phyloP scores from a whole-genome alignment of 1,139 yeast species.

The Taphrina communis region DNA sequence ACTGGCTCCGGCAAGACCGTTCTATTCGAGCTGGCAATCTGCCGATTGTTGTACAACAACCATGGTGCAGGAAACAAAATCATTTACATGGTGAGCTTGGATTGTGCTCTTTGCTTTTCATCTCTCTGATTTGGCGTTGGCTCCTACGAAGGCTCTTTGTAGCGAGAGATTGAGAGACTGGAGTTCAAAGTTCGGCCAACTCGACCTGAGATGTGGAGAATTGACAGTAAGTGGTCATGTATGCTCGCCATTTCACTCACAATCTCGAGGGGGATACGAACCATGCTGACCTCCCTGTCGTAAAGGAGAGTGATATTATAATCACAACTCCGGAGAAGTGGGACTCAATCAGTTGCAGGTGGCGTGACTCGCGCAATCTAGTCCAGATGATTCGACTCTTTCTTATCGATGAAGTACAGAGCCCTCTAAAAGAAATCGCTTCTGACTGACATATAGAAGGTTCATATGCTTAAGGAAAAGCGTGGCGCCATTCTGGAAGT shows the following conservation, averaged over 20 bases:
- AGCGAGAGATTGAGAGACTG: slow-evolving; percentile 53
- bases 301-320: slow-evolving; percentile 57
- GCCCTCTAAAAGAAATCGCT: slow-evolving; percentile 4
- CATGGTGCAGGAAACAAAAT: slow-evolving; percentile 51
- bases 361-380: slow-evolving; percentile 57
- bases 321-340: slow-evolving; percentile 66
- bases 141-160: slow-evolving; percentile 64
- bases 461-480: slow-evolving; percentile 58
- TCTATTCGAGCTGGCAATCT: slow-evolving; percentile 60
- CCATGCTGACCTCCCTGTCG: slow-evolving; percentile 54
- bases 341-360: slow-evolving; percentile 61
- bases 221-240: slow-evolving; percentile 51
- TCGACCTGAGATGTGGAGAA: slow-evolving; percentile 56
- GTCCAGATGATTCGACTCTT: slow-evolving; percentile 55
- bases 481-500: slow-evolving; percentile 64
- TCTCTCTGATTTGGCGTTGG: slow-evolving; percentile 46
- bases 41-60: slow-evolving; percentile 51
- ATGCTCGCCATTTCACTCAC: slow-evolving; percentile 40
- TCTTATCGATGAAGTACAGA: slow-evolving; percentile 47
- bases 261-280: slow-evolving; percentile 55
- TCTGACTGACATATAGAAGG: slow-evolving; percentile 55
- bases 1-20: slow-evolving; percentile 67
- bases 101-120: neutral
- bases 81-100: slow-evolving; percentile 53
- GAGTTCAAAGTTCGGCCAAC: slow-evolving; percentile 53